phyloP scores from a whole-genome alignment of 2,329 filamentous ascomycete genomes.

The Mollisia scopiformis region DNA sequence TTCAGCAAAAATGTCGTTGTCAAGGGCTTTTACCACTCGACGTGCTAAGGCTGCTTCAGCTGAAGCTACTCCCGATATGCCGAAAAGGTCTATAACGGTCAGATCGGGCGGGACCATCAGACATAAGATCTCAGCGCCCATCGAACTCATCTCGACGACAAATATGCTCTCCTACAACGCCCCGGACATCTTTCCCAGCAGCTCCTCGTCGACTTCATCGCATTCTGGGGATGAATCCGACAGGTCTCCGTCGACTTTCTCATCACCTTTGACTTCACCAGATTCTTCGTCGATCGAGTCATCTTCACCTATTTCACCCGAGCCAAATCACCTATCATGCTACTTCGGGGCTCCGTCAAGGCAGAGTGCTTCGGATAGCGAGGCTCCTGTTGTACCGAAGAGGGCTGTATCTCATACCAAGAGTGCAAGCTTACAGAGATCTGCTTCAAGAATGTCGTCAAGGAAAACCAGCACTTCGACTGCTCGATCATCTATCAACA shows the following conservation, averaged over 20 bases:
- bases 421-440: slow-evolving; percentile 76
- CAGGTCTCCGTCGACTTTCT: slow-evolving; percentile 49
- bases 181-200: slow-evolving; percentile 67
- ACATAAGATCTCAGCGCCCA: slow-evolving; percentile 83
- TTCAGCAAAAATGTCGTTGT: slow-evolving; percentile 53
- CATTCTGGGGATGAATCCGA: slow-evolving; percentile 76
- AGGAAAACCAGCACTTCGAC: slow-evolving; percentile 60
- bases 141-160: slow-evolving; percentile 89
- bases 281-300: slow-evolving; percentile 45
- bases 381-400: slow-evolving; percentile 71
- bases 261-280: slow-evolving; percentile 47
- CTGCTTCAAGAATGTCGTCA: slow-evolving; percentile 62
- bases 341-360: slow-evolving; percentile 55
- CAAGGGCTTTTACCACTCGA: slow-evolving; percentile 73
- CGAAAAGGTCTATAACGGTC: slow-evolving; percentile 31
- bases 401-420: slow-evolving; percentile 89
- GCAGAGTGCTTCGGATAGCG: slow-evolving; percentile 39
- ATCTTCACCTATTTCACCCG: slow-evolving; percentile 50
- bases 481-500: slow-evolving; percentile 53
- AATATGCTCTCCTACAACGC: slow-evolving; percentile 97
- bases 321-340: slow-evolving; percentile 68
- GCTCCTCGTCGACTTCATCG: slow-evolving; percentile 32
- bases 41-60: slow-evolving; percentile 56
- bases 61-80: slow-evolving; percentile 20
- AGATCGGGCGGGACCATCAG: slow-evolving; percentile 31